These are phyloP conservation scores for Russula emetica DNA, from an alignment of 768 basidiomycete species.

Conservation along the genomic window DNA sequence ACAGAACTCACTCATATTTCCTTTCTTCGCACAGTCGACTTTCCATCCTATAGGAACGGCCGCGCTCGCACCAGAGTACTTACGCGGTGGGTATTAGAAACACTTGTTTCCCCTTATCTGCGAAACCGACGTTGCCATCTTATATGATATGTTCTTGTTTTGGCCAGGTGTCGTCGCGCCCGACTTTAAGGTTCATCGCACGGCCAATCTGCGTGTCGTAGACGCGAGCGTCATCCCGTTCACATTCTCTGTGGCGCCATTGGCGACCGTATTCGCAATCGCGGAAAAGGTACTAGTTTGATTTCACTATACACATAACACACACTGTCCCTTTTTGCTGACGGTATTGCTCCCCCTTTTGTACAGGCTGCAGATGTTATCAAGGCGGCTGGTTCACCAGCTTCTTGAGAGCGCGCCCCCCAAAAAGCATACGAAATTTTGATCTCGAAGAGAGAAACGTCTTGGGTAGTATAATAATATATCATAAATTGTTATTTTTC, in stretches of 20 bases:
- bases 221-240: slow-evolving; percentile 27
- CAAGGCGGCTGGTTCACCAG: slow-evolving; percentile 11
- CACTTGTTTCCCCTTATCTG: background rate
- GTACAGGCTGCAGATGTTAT: slow-evolving; percentile 23
- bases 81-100: slow-evolving; percentile 30
- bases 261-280: slow-evolving; percentile 26
- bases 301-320: background rate
- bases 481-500: background rate
- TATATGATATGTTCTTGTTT: background rate
- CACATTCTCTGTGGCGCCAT: slow-evolving; percentile 24
- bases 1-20: background rate
- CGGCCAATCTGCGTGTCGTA: slow-evolving; percentile 40
- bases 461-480: background rate
- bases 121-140: background rate
- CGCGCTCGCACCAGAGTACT: slow-evolving; percentile 39
- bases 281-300: slow-evolving; percentile 22
- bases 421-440: background rate
- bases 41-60: slow-evolving; percentile 35
- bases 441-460: background rate
- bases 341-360: background rate
- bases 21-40: slow-evolving; percentile 11
- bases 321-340: background rate
- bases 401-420: background rate
- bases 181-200: slow-evolving; percentile 42
- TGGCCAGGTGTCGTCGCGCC: slow-evolving; percentile 41